Percentiles rank a stretch among this genome's conserved stretches.
Evolutionary conservation across 768 basidiomycete species (phyloP).

Genomic region (Rhodotorula babjevae): DNA sequence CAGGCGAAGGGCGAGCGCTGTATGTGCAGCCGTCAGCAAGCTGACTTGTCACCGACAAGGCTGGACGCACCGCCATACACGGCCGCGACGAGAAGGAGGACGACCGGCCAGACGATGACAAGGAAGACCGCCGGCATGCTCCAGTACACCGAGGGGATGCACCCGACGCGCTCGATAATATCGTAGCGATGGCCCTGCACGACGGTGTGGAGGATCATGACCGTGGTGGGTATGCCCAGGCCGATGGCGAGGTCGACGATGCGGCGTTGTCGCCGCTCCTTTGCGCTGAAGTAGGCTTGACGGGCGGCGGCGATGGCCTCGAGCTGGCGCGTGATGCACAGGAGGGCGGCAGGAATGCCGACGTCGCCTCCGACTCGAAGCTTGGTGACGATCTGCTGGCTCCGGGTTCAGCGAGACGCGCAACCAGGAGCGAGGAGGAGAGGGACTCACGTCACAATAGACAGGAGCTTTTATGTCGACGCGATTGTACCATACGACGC

Average conservation of each 20-base stretch:
- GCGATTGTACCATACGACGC: constrained; percentile 1
- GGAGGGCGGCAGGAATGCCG: constrained; percentile 5
- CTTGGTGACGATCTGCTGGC: constrained; percentile 5
- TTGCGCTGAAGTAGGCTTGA: constrained; percentile 12
- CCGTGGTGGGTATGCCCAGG: constrained; percentile 9
- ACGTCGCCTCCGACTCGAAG: constrained; percentile 12
- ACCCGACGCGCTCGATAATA: constrained; percentile 17
- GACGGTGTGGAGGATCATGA: constrained; percentile 23
- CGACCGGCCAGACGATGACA: constrained; percentile 9
- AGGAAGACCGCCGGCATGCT: constrained; percentile 13
- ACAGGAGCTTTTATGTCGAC: constrained; percentile 1
- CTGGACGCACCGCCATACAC: constrained; percentile 13
- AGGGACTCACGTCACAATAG: constrained; percentile 28
- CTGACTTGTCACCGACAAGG: background rate
- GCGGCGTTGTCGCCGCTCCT: constrained; percentile 49
- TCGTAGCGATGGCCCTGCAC: constrained; percentile 28
- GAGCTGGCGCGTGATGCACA: constrained; percentile 25
- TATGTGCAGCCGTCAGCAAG: background rate
- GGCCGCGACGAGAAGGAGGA: constrained; percentile 7
- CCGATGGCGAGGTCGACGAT: constrained; percentile 54
- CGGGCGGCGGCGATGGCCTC: constrained; percentile 25
- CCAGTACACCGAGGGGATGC: constrained; percentile 18
- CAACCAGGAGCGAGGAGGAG: too few relatives aligned
- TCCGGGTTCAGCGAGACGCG: too few relatives aligned
- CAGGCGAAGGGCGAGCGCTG: constrained; percentile 8